A percentile compares a stretch with the other conserved stretches of the same genome.
These are phyloP conservation scores for Austropuccinia psidii DNA, from an alignment of 1,284 basidiomycete species.

Conservation along the genomic window DNA sequence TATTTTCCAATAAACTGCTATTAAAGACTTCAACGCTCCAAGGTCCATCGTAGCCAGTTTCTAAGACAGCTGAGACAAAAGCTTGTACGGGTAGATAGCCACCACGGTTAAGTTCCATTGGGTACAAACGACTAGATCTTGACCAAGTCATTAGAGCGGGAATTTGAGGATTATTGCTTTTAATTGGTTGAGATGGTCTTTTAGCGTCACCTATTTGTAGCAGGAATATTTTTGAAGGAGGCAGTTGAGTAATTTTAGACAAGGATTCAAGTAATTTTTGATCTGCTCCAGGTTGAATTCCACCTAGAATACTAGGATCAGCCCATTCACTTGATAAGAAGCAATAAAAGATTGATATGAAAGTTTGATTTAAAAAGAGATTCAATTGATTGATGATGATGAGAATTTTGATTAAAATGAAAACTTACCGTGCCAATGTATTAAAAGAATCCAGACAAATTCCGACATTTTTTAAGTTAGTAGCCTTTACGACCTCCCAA, in stretches of 20 bases:
- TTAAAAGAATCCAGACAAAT: constrained; percentile 50
- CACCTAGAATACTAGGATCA: constrained; percentile 14
- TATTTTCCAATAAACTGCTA: constrained; percentile 41
- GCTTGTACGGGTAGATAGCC: constrained; percentile 47
- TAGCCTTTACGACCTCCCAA: constrained; percentile 45
- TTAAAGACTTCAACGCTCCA: constrained; percentile 49
- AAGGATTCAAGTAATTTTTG: constrained; percentile 36
- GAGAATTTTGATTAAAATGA: constrained; percentile 42
- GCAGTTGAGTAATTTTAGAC: constrained; percentile 31
- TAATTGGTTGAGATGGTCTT: constrained; percentile 39
- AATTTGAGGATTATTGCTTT: constrained; percentile 42
- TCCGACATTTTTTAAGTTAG: constrained; percentile 46
- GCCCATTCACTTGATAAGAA: constrained; percentile 10
- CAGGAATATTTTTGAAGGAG: constrained; percentile 45
- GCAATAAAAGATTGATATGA: no score
- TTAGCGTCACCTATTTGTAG: constrained; percentile 49
- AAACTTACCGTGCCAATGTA: constrained; percentile 47
- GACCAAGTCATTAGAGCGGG: constrained; percentile 48
- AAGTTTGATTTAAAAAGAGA: constrained; percentile 35
- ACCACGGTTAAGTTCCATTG: constrained; percentile 45
- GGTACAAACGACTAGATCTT: constrained; percentile 47
- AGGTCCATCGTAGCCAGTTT: constrained; percentile 46
- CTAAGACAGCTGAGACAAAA: constrained; percentile 45
- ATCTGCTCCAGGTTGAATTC: constrained; percentile 13
- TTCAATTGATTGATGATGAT: constrained; percentile 40